Evolutionary conservation across 306 rosid species (phyloP), one percentile per base, ranked within the genome.

Genomic region (Rosa persica): DNA sequence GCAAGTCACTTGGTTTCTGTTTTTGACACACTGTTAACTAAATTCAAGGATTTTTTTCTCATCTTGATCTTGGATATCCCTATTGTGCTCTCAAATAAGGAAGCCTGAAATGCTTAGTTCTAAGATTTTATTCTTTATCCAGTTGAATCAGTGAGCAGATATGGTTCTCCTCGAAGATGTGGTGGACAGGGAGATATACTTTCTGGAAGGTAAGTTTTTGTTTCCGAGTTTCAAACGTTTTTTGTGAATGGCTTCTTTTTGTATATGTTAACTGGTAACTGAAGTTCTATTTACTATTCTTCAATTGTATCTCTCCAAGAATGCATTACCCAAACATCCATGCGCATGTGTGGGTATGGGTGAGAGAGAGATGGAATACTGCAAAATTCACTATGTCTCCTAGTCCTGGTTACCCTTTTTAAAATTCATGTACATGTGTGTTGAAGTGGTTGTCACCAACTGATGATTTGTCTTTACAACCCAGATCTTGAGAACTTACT

Each of bases 131-230:
- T 51, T 52, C 27, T 72, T 55, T 62, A 6, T 85, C 86, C 91
- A 93, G 98, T 91, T 66, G 84, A 82, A 81, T 90, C 96, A 70
- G 96, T 91, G 68, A 87, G 93, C 85, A 81, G 91, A 73, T 89
- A 86, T 52, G 97, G 98, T 76, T 93, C 97, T 86, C 96, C 93
- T 73, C 89, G 98, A 64, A 93, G 98, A 69, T 93, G 97, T 75
- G 96, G 97, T 52, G 98, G 97, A 75, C 98, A 94, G 82, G 98
- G 98, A 48, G 98, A 94, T 81, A 89, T 94, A 80, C 98, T 94
- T 83, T 92, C 94, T 80, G 98, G 98, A 89, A 94, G 97, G 98
- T 85, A 89, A 85, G 98, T 84, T 30, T 46, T 51, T 55, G 12
- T 43, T 48, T 77, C 64, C 61, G 54, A 46, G 23, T 75, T 48